These are phyloP conservation scores for Lasiodiplodia theobromae DNA, from an alignment of 2,329 filamentous ascomycete species.

Conservation along the genomic window DNA sequence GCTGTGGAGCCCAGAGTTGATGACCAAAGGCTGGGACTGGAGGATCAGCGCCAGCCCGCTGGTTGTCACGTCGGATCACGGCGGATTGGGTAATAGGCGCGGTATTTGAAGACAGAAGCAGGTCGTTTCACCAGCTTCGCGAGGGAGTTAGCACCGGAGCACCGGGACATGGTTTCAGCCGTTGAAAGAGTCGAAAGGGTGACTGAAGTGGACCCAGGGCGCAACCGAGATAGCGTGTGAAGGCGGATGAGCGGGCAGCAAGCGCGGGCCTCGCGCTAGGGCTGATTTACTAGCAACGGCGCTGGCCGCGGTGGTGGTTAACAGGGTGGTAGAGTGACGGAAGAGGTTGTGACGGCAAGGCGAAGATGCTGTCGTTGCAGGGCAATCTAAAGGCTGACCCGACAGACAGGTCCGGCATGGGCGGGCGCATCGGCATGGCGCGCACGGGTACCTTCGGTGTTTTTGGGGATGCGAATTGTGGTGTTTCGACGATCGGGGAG, in stretches of 20 bases:
- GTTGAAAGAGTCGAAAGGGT: background rate
- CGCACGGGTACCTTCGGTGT: background rate
- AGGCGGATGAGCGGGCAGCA: background rate
- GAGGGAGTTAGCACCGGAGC: background rate
- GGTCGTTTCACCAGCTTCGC: background rate
- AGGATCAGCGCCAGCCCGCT: conserved; percentile 2
- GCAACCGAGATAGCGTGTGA: background rate
- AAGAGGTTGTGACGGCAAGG: background rate
- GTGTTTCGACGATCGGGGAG: conserved; percentile 2
- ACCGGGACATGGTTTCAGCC: background rate
- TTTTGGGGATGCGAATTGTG: background rate
- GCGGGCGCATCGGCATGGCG: background rate
- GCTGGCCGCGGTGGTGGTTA: background rate
- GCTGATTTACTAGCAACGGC: conserved; percentile 6
- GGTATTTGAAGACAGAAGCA: background rate
- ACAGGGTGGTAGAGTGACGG: background rate
- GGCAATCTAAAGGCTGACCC: background rate
- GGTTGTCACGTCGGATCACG: background rate
- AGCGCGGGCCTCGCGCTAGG: background rate
- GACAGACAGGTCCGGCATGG: background rate
- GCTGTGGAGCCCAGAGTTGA: background rate
- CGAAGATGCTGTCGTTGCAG: background rate
- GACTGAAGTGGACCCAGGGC: no score
- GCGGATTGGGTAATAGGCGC: background rate
- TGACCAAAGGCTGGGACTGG: background rate